phyloP scores from a whole-genome alignment of 148 eudicot species.

The Amaranthus palmeri region DNA sequence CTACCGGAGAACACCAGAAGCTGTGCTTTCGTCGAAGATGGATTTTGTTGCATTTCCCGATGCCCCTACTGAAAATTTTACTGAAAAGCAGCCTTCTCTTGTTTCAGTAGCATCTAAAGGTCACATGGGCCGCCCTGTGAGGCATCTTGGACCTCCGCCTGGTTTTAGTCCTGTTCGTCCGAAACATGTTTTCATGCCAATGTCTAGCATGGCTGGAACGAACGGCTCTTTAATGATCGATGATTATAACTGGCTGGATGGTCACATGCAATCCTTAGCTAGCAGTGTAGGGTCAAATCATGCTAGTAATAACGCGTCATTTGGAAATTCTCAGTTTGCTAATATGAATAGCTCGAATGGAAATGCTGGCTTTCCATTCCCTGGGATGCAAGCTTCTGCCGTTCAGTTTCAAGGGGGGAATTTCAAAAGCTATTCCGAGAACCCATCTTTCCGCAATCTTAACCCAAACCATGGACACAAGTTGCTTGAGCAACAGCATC shows the following conservation, averaged over 20 bases:
- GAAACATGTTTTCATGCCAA: constrained; percentile 32
- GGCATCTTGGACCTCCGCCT: constrained; percentile 73
- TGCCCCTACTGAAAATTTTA: constrained; percentile 19
- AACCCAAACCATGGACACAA: constrained; percentile 30
- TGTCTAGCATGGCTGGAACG: constrained; percentile 25
- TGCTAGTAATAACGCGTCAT: constrained; percentile 23
- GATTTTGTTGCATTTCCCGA: constrained; percentile 30
- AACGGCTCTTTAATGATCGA: constrained; percentile 32
- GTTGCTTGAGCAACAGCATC: constrained; percentile 36
- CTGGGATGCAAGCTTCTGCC: constrained; percentile 46
- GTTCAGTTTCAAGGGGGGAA: constrained; percentile 37
- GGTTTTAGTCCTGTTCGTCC: constrained; percentile 54
- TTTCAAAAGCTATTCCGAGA: constrained; percentile 28
- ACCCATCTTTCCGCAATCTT: constrained; percentile 29
- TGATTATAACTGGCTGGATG: constrained; percentile 52
- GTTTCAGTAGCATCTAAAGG: constrained; percentile 34
- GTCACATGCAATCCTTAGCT: constrained; percentile 35
- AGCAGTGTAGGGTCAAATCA: constrained; percentile 25
- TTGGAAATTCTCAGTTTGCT: constrained; percentile 23
- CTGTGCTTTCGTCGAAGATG: constrained; percentile 26
- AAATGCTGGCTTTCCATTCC: constrained; percentile 45
- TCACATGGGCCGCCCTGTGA: constrained; percentile 43
- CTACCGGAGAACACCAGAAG: constrained; percentile 31
- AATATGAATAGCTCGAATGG: constrained; percentile 32
- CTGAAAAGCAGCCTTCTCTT: constrained; percentile 24